Percentiles rank a stretch among this genome's conserved stretches.
phyloP scores from a whole-genome alignment of 2,329 filamentous ascomycete species.

The Alternaria novae-zelandiae region DNA sequence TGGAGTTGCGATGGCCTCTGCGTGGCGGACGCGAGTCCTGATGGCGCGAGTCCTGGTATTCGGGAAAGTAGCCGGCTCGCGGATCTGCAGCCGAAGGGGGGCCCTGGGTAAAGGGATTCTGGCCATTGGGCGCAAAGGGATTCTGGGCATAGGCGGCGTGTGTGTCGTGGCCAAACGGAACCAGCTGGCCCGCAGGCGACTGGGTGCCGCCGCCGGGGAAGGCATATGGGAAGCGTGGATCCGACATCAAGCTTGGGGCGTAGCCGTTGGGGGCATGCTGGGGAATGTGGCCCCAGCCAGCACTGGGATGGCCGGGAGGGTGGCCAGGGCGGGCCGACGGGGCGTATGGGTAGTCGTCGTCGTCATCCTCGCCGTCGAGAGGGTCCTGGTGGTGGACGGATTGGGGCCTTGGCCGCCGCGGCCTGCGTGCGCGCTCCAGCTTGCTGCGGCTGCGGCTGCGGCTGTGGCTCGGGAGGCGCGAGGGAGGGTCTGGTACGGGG shows the following conservation, averaged over 20 bases:
- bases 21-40: conserved; percentile 19
- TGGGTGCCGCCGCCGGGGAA: conserved; percentile 30
- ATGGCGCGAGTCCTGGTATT: conserved; percentile 18
- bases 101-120: conserved; percentile 32
- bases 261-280: conserved; percentile 44
- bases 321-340: conserved; percentile 32
- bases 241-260: conserved; percentile 49
- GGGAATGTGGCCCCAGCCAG: conserved; percentile 47
- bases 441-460: conserved; percentile 42
- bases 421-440: conserved; percentile 37
- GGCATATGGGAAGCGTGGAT: conserved; percentile 35
- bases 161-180: conserved; percentile 46
- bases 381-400: conserved; percentile 50
- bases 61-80: conserved; percentile 47
- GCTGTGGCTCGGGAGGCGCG: conserved; percentile 42
- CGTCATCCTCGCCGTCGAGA: conserved; percentile 53
- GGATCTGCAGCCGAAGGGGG: conserved; percentile 27
- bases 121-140: conserved; percentile 37
- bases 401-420: conserved; percentile 41
- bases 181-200: conserved; percentile 36
- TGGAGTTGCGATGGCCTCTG: conserved; percentile 43
- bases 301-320: conserved; percentile 44
- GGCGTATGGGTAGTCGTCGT: conserved; percentile 55
- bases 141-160: conserved; percentile 44
- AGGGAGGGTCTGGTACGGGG: conserved; percentile 38